A percentile compares a stretch with the other conserved stretches of the same genome.
phyloP scores from a whole-genome alignment of 495 filamentous ascomycete species.

The Penicillium manginii region DNA sequence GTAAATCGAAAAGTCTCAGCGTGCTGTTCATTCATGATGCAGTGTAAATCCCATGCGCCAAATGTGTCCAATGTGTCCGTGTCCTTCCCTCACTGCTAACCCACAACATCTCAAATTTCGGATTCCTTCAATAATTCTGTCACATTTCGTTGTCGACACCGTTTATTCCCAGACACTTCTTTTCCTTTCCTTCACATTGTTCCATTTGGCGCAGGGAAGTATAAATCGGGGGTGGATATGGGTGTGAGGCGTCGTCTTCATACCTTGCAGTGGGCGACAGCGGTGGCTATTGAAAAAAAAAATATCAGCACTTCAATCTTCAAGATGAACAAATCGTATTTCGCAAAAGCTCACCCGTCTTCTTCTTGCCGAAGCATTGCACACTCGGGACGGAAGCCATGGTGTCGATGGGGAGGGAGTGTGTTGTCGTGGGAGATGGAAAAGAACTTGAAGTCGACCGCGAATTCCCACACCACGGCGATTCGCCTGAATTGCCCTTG shows the following conservation, averaged over 20 bases:
- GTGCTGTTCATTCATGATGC: constrained; percentile 23
- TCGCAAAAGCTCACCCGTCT: constrained; percentile 63
- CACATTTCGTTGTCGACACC: constrained; percentile 9
- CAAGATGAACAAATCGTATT: constrained; percentile 1
- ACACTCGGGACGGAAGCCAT: constrained; percentile 85
- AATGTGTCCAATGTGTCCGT: constrained; percentile 21
- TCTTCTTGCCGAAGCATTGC: constrained; percentile 95
- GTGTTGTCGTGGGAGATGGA: constrained; percentile 44
- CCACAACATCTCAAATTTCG: constrained; percentile 2
- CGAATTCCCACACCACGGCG: constrained; percentile 33
- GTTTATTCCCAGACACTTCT: not conserved
- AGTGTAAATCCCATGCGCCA: constrained; percentile 16
- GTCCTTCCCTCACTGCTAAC: constrained; percentile 12
- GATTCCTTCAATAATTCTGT: not conserved
- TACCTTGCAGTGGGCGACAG: constrained; percentile 95
- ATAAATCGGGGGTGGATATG: constrained; percentile 14
- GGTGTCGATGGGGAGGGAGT: constrained; percentile 54
- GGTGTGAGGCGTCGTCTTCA: constrained; percentile 33
- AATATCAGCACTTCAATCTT: constrained; percentile 33
- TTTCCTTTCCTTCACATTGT: constrained; percentile 5
- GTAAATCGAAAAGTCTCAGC: constrained; percentile 44
- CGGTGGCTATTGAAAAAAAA: constrained; percentile 62
- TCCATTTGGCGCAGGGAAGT: constrained; percentile 25
- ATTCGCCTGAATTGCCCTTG: constrained; percentile 39
- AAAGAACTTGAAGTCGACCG: constrained; percentile 34